Evolutionary conservation across 352 stramenopile genomes (phyloP).

Genomic region (Pythium rishiriense): DNA sequence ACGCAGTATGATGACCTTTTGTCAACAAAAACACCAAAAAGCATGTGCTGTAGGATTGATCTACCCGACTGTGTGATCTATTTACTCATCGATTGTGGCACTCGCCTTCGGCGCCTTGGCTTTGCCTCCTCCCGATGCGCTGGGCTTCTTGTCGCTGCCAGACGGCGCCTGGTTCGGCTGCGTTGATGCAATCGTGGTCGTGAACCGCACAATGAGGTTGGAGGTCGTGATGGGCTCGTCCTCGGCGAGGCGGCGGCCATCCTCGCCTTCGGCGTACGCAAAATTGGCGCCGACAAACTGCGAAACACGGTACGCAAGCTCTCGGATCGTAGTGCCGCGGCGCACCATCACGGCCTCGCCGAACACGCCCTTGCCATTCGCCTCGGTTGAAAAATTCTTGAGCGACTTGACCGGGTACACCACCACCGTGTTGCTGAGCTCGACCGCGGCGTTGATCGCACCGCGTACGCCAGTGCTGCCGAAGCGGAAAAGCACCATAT

Average conservation of each 20-base stretch:
- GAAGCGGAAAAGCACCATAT: constrained; percentile 91
- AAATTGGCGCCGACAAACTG: constrained; percentile 74
- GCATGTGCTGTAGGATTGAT: neutral
- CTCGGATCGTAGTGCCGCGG: constrained; percentile 73
- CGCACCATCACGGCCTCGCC: constrained; percentile 76
- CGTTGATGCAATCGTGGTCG: constrained; percentile 49
- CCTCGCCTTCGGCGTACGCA: constrained; percentile 81
- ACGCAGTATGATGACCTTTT: neutral
- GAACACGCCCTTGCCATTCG: constrained; percentile 72
- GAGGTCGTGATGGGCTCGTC: constrained; percentile 62
- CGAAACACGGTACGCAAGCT: constrained; percentile 66
- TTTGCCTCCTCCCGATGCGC: constrained; percentile 35
- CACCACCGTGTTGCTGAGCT: constrained; percentile 78
- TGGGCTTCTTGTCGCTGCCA: constrained; percentile 11
- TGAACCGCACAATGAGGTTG: constrained; percentile 82
- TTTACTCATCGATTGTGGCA: constrained; percentile 30
- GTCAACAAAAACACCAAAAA: neutral
- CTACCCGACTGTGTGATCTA: neutral
- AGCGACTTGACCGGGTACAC: constrained; percentile 87
- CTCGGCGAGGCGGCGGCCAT: constrained; percentile 69
- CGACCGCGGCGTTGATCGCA: constrained; percentile 86
- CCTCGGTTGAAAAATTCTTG: constrained; percentile 80
- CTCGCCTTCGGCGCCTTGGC: constrained; percentile 23
- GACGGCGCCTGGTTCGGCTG: constrained; percentile 26
- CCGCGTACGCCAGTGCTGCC: constrained; percentile 81